Evolutionary conservation across 2,329 filamentous ascomycete species (phyloP).

Genomic region (Alternaria hordeiaustralica): DNA sequence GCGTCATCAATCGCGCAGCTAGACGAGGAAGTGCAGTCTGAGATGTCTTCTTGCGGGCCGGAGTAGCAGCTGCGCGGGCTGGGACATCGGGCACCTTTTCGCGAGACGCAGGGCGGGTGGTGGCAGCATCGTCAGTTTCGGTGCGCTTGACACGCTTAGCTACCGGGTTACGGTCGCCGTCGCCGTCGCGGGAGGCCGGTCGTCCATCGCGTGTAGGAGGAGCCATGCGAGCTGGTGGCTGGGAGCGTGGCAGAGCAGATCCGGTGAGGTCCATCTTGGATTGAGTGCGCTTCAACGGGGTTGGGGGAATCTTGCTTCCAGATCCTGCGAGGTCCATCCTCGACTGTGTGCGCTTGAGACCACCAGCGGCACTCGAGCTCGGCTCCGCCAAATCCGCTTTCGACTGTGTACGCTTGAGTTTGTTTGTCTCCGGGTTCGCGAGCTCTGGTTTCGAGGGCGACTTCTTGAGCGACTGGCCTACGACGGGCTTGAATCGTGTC

Average conservation of each 20-base stretch:
- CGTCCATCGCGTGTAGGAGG: constrained; percentile 33
- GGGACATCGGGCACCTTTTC: constrained; percentile 20
- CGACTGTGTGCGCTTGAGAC: constrained; percentile 58
- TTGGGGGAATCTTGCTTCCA: constrained; percentile 51
- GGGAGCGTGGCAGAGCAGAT: constrained; percentile 46
- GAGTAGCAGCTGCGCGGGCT: constrained; percentile 22
- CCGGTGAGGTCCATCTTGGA: constrained; percentile 69
- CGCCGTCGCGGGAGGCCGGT: constrained; percentile 35
- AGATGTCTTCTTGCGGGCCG: constrained; percentile 38
- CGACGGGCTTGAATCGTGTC: constrained; percentile 59
- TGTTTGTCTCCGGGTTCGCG: constrained; percentile 47
- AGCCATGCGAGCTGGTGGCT: constrained; percentile 38
- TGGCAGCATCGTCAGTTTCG: constrained; percentile 72
- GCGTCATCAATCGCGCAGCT: constrained; percentile 68
- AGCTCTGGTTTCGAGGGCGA: constrained; percentile 56
- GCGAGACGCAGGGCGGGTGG: constrained; percentile 64
- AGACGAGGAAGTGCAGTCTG: constrained; percentile 56
- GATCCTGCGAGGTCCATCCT: constrained; percentile 71
- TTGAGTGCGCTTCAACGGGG: constrained; percentile 58
- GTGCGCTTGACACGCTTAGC: constrained; percentile 76
- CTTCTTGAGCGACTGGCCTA: constrained; percentile 35
- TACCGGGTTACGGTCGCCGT: constrained; percentile 47
- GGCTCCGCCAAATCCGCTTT: constrained; percentile 72
- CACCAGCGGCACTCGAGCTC: constrained; percentile 50
- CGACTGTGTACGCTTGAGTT: constrained; percentile 60